Percentiles rank a stretch among this genome's conserved stretches.
These are phyloP conservation scores for Clitopilus hobsonii DNA, from an alignment of 768 basidiomycete species.

Conservation along the genomic window DNA sequence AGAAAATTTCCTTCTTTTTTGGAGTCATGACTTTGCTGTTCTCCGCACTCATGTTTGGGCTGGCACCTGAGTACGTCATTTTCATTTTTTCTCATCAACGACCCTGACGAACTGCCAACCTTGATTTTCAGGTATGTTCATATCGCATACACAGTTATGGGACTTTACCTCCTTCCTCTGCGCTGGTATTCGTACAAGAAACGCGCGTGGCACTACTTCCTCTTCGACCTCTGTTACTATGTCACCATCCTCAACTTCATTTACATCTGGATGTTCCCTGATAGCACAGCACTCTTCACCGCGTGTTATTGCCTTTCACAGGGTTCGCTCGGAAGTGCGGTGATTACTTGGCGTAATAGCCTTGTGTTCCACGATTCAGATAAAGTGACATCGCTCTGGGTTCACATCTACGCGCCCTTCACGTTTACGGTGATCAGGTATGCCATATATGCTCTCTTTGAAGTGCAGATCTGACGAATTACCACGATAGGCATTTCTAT, in stretches of 20 bases:
- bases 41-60: slow-evolving; percentile 84
- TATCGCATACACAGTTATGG: slow-evolving; percentile 77
- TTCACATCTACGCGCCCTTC: slow-evolving; percentile 92
- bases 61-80: slow-evolving; percentile 72
- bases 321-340: slow-evolving; percentile 87
- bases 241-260: slow-evolving; percentile 88
- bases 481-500: slow-evolving; percentile 75
- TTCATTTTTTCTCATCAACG: slow-evolving; percentile 1
- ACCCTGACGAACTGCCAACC: not conserved
- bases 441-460: slow-evolving; percentile 17
- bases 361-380: slow-evolving; percentile 97
- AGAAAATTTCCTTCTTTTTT: slow-evolving; percentile 88
- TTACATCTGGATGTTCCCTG: slow-evolving; percentile 88
- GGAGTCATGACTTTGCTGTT: slow-evolving; percentile 87
- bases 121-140: slow-evolving; percentile 71
- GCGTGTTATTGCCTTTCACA: slow-evolving; percentile 92
- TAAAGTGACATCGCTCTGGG: slow-evolving; percentile 92
- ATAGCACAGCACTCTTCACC: slow-evolving; percentile 72
- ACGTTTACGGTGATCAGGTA: slow-evolving; percentile 89
- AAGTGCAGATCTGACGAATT: not conserved
- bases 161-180: slow-evolving; percentile 73
- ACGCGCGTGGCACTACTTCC: slow-evolving; percentile 91
- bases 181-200: slow-evolving; percentile 88
- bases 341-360: slow-evolving; percentile 98
- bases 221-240: slow-evolving; percentile 92